phyloP scores from a whole-genome alignment of 2,329 filamentous ascomycete species.

The Paraphaeosphaeria sporulosa region DNA sequence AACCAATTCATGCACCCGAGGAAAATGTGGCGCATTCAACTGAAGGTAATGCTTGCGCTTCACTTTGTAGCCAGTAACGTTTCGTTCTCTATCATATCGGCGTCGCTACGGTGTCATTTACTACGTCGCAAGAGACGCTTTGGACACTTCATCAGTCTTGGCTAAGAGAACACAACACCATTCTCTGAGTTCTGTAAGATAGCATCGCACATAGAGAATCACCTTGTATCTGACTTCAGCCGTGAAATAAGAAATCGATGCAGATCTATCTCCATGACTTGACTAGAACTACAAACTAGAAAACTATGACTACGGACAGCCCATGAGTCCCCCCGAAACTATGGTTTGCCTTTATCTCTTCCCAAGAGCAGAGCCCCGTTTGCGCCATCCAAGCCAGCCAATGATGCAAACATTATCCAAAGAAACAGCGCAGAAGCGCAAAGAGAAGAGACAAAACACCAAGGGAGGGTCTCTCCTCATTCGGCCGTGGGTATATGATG shows the following conservation, averaged over 20 bases:
- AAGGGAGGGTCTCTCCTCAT: constrained; percentile 19
- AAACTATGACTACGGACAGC: constrained; percentile 1
- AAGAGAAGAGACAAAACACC: constrained; percentile 17
- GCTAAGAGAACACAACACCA: too few relatives aligned
- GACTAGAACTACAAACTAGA: constrained; percentile 4
- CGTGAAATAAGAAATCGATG: constrained; percentile 4
- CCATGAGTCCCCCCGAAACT: background rate
- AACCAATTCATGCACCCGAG: background rate
- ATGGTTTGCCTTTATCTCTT: constrained; percentile 9
- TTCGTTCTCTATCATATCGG: background rate
- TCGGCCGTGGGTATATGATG: constrained; percentile 34
- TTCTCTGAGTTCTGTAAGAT: too few relatives aligned
- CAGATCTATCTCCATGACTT: constrained; percentile 8
- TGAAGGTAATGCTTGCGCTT: too few relatives aligned
- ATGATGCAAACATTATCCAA: constrained; percentile 24
- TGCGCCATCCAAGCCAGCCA: constrained; percentile 18
- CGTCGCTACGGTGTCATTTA: background rate
- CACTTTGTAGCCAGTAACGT: background rate
- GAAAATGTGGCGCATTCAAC: background rate
- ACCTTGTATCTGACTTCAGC: too few relatives aligned
- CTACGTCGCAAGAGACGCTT: too few relatives aligned
- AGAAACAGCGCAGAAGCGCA: constrained; percentile 21
- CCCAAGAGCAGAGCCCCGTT: constrained; percentile 15
- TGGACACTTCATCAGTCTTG: too few relatives aligned
- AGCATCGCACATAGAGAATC: too few relatives aligned